These are phyloP conservation scores for Xylariaceae sp. DNA, from an alignment of 2,329 filamentous ascomycete species.

Conservation along the genomic window DNA sequence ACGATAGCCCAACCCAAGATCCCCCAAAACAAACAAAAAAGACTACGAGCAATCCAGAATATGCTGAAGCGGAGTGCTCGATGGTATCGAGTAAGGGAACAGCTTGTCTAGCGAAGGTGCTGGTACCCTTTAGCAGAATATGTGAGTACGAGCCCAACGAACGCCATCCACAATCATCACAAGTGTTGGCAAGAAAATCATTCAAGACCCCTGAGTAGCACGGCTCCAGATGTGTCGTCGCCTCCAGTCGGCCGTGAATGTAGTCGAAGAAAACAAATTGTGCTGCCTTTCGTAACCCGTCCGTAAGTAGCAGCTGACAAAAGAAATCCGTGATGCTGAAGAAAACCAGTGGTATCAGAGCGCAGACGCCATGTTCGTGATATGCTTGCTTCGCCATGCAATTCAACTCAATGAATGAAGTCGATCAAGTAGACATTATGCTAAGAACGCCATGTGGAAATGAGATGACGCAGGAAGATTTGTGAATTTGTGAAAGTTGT, in stretches of 20 bases:
- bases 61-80: slow-evolving; percentile 19
- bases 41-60: slow-evolving; percentile 22
- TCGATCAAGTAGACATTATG: slow-evolving; percentile 42
- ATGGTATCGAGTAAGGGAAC: slow-evolving; percentile 18
- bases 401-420: slow-evolving; percentile 38
- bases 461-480: slow-evolving; percentile 29
- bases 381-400: slow-evolving; percentile 44
- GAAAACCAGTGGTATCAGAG: slow-evolving; percentile 43
- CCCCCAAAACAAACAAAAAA: slow-evolving; percentile 28
- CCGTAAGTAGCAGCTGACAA: slow-evolving; percentile 26
- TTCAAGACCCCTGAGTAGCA: slow-evolving; percentile 1
- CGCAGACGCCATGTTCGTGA: slow-evolving; percentile 42
- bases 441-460: slow-evolving; percentile 37
- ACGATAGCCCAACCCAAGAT: slow-evolving; percentile 14
- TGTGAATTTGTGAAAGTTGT: slow-evolving; percentile 20
- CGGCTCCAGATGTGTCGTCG: slow-evolving; percentile 6
- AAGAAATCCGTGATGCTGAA: slow-evolving; percentile 40
- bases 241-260: slow-evolving; percentile 7
- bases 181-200: slow-evolving; percentile 7
- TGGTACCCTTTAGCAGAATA: not conserved
- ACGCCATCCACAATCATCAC: slow-evolving; percentile 7
- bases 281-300: slow-evolving; percentile 19
- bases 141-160: slow-evolving; percentile 5
- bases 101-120: slow-evolving; percentile 5
- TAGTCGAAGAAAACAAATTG: slow-evolving; percentile 9